Conservation (phyloP, 176 grass and related monocot genomes). For the Secale cereale region DNA sequence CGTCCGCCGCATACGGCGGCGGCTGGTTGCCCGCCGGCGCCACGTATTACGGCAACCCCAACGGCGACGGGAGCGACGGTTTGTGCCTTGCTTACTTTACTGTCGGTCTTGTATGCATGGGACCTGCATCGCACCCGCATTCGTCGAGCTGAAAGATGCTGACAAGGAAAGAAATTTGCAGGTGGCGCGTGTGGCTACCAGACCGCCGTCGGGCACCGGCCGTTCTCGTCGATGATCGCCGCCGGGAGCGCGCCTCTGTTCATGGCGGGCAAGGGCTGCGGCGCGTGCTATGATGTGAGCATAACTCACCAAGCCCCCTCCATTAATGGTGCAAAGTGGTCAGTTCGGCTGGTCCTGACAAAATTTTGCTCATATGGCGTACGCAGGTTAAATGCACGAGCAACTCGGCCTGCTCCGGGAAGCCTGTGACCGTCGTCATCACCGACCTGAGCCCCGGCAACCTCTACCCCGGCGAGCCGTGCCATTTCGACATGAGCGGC, state of each 20-base stretch:
- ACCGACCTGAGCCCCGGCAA: conserved; percentile 61
- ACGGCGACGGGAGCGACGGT: conserved; percentile 78
- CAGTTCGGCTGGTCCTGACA: conserved; percentile 13
- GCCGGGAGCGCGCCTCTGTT: conserved; percentile 66
- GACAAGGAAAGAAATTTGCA: conserved; percentile 14
- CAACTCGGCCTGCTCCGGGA: conserved; percentile 47
- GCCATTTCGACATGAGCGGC: conserved; percentile 84
- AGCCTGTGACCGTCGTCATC: conserved; percentile 66
- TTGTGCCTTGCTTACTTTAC: background rate
- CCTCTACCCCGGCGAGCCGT: conserved; percentile 17
- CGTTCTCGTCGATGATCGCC: conserved; percentile 70
- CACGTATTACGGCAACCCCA: conserved; percentile 73
- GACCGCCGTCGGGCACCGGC: conserved; percentile 45
- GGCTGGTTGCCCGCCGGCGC: conserved; percentile 60
- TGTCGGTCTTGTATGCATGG: background rate
- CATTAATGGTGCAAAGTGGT: conserved; percentile 27
- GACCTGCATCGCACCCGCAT: background rate
- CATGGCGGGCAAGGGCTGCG: conserved; percentile 67
- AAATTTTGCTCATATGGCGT: conserved; percentile 11
- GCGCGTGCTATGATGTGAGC: conserved; percentile 82
- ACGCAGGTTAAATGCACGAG: conserved; percentile 61
- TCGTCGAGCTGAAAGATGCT: background rate
- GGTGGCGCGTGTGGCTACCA: conserved; percentile 85
- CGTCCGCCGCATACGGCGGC: conserved; percentile 1
- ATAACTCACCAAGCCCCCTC: background rate